Conservation (phyloP, 129 eudicot species). For the Tanacetum coccineum region DNA sequence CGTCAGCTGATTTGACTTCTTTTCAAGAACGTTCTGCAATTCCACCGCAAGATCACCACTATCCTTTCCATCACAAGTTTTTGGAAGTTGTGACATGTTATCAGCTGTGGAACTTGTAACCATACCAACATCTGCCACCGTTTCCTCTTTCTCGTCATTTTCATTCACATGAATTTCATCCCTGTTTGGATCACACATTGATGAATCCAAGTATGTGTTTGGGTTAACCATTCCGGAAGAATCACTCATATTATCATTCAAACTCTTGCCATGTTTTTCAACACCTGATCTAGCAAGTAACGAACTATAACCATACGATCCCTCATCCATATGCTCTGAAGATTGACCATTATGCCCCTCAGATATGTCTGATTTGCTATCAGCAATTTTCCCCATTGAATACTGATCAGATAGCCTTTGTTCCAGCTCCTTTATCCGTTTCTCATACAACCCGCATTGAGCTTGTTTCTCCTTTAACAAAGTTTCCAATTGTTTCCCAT, state of each 20-base stretch:
- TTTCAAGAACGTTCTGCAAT: slow-evolving; percentile 52
- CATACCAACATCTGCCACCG: slow-evolving; percentile 35
- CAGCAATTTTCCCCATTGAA: slow-evolving; percentile 45
- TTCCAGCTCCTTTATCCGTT: slow-evolving; percentile 84
- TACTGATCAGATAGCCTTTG: slow-evolving; percentile 61
- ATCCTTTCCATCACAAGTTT: slow-evolving; percentile 30
- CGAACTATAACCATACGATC: slow-evolving; percentile 51
- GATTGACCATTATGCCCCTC: slow-evolving; percentile 34
- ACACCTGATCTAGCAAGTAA: slow-evolving; percentile 37
- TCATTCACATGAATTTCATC: slow-evolving; percentile 47
- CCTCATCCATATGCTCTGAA: slow-evolving; percentile 70
- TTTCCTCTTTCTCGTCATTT: slow-evolving; percentile 42
- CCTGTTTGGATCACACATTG: slow-evolving; percentile 66
- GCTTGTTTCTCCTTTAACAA: slow-evolving; percentile 52
- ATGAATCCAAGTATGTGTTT: slow-evolving; percentile 68
- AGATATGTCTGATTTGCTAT: slow-evolving; percentile 58
- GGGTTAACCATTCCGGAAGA: slow-evolving; percentile 64
- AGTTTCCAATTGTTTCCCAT: slow-evolving; percentile 52
- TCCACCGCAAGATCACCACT: slow-evolving; percentile 42
- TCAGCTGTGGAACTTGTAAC: slow-evolving; percentile 57
- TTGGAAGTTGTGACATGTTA: slow-evolving; percentile 35
- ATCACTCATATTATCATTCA: slow-evolving; percentile 88
- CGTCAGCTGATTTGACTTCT: slow-evolving; percentile 50
- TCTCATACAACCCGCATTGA: slow-evolving; percentile 76
- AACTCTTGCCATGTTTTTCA: slow-evolving; percentile 42